Evolutionary conservation across 305 asterid species (phyloP), one percentile per base, ranked within the genome.

Genomic region (Plantago coronopus): DNA sequence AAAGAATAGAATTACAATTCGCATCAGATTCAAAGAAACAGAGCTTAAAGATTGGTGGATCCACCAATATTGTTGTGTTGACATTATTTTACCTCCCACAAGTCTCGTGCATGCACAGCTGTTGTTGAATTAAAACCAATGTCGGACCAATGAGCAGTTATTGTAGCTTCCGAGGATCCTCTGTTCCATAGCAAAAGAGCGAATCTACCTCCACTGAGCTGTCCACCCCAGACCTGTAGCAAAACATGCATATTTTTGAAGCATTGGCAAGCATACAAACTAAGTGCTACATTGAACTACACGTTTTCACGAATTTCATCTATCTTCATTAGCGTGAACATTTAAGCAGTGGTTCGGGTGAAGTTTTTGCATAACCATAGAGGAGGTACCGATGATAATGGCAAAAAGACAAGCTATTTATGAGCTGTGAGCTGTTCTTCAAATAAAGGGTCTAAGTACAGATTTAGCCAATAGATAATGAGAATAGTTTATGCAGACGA

Each of bases 141-240:
- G 34, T 85, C 94, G 0, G 94, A 76, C 91, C 87, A 87, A 68
- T 68, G 18, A 25, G 96, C 91, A n/a, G 95, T 83, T 46, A 93
- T 89, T 3, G 69, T 80, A 23, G 94, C 81, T 54, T 73, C 70
- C 2, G 81, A 77, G 67, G 88, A 72, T 58, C 91, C 94, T 70
- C 95, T 82, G 65, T 93, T 93, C 99, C 94, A 93, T 17, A 93
- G 42, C 51, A 79, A 80, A 43, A 93, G 64, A 16, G 79, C 97
- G 48, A 75, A 67, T 68, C 84, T 78, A 20, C 85, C 83, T 19
- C 80, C 72, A 62, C 83, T 79, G 1, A 93, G 79, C 40, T 79
- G 78, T 42, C 97, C 99, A 63, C 84, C 90, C 99, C 99, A 89
- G 2, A 89, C 96, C 95, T 86, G 79, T 64, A 47, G 0, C 17